These are phyloP conservation scores for Magnusiomyces starmeri DNA, from an alignment of 1,139 yeast genomes.

Conservation along the genomic window DNA sequence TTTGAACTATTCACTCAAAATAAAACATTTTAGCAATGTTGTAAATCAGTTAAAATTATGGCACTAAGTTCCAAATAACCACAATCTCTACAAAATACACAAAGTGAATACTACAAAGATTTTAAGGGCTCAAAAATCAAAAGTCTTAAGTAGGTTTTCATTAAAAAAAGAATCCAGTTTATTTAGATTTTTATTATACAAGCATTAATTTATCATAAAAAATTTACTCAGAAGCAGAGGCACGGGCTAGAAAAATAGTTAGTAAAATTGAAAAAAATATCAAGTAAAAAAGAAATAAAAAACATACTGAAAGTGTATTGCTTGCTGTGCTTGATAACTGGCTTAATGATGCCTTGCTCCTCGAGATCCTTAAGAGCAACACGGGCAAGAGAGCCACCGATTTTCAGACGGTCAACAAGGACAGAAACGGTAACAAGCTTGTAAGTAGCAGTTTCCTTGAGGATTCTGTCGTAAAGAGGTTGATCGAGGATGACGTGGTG, in stretches of 20 bases:
- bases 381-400: constrained; percentile 99
- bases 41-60: too few relatives aligned
- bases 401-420: constrained; percentile 97
- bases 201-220: constrained; percentile 7
- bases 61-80: too few relatives aligned
- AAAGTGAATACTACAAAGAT: not conserved
- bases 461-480: constrained; percentile 97
- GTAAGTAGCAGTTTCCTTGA: constrained; percentile 99
- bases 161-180: too few relatives aligned
- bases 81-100: not conserved
- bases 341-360: constrained; percentile 90
- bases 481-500: constrained; percentile 97
- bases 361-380: constrained; percentile 95
- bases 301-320: constrained; percentile 75
- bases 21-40: too few relatives aligned
- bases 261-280: not conserved
- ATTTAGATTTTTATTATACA: constrained; percentile 2
- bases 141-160: too few relatives aligned
- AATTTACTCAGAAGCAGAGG: constrained; percentile 13
- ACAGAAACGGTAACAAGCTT: constrained; percentile 97
- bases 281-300: not conserved
- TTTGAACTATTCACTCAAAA: too few relatives aligned
- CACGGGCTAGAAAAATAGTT: constrained; percentile 12
- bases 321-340: constrained; percentile 91
- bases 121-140: not conserved